Percentiles rank a stretch among this genome's conserved stretches.
phyloP scores from a whole-genome alignment of 73 alveolate genomes.

The Uronychia binucleata region DNA sequence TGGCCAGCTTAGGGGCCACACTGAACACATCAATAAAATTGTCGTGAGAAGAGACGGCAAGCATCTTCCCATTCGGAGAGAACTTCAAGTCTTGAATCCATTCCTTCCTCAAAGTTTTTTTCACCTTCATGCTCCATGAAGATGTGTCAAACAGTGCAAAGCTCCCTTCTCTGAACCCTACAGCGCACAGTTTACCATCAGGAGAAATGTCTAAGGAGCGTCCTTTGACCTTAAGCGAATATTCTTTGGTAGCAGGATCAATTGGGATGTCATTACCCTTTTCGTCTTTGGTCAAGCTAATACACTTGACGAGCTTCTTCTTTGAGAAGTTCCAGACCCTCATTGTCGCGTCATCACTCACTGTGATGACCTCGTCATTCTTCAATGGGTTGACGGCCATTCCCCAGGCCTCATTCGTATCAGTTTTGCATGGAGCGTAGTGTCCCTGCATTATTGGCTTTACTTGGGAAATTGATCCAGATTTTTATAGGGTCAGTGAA shows the following conservation, averaged over 20 bases:
- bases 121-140: conserved; percentile 65
- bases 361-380: conserved; percentile 58
- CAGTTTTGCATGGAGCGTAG: conserved; percentile 60
- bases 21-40: conserved; percentile 81
- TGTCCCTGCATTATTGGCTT: conserved; percentile 73
- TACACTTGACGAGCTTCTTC: conserved; percentile 18
- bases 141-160: conserved; percentile 84
- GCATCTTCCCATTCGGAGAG: conserved; percentile 93
- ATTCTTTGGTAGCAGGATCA: conserved; percentile 64
- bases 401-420: conserved; percentile 91
- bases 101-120: conserved; percentile 65
- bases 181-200: conserved; percentile 86
- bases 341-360: conserved; percentile 84
- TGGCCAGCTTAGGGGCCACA: conserved; percentile 31
- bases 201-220: conserved; percentile 85
- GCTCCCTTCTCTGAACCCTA: conserved; percentile 97
- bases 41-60: conserved; percentile 95
- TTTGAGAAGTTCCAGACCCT: conserved; percentile 72
- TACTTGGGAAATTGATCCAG: conserved; percentile 9
- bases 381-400: conserved; percentile 58
- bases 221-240: conserved; percentile 71
- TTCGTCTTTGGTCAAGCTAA: conserved; percentile 21
- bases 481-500: conserved; percentile 11
- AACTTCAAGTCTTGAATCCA: conserved; percentile 90
- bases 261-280: conserved; percentile 23